A percentile compares a stretch with the other conserved stretches of the same genome.
Evolutionary conservation across 2,329 filamentous ascomycete genomes (phyloP).

Genomic region (Cercospora brassicicola): DNA sequence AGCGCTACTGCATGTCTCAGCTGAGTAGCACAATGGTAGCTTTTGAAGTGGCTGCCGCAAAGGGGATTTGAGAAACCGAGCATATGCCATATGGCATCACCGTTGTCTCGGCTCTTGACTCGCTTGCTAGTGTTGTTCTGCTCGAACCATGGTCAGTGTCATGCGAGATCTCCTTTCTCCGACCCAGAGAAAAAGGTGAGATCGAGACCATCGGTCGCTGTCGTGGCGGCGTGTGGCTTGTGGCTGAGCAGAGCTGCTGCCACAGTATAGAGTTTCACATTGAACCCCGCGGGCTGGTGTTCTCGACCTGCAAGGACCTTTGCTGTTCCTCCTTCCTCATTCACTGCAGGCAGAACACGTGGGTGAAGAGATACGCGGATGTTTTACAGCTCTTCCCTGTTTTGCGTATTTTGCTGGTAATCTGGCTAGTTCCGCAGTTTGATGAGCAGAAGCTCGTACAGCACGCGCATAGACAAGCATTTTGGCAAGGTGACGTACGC

Average conservation of each 20-base stretch:
- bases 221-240: background rate
- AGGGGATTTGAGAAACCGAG: background rate
- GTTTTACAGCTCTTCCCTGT: background rate
- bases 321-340: background rate
- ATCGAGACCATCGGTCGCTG: background rate
- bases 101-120: slow-evolving; percentile 9
- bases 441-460: background rate
- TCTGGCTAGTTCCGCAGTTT: background rate
- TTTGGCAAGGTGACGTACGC: slow-evolving; percentile 7
- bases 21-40: background rate
- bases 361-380: background rate
- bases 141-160: background rate
- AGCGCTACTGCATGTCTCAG: slow-evolving; percentile 10
- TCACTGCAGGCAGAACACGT: background rate
- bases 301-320: slow-evolving; percentile 1
- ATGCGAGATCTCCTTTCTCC: background rate
- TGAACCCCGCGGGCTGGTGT: background rate
- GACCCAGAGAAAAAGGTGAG: background rate
- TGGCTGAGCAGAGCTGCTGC: background rate
- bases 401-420: background rate
- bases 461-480: background rate
- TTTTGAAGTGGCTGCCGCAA: background rate
- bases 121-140: background rate
- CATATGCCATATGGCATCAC: background rate
- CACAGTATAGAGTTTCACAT: background rate